Evolutionary conservation across 2,329 filamentous ascomycete species (phyloP).

Genomic region (Epichloe sibirici): DNA sequence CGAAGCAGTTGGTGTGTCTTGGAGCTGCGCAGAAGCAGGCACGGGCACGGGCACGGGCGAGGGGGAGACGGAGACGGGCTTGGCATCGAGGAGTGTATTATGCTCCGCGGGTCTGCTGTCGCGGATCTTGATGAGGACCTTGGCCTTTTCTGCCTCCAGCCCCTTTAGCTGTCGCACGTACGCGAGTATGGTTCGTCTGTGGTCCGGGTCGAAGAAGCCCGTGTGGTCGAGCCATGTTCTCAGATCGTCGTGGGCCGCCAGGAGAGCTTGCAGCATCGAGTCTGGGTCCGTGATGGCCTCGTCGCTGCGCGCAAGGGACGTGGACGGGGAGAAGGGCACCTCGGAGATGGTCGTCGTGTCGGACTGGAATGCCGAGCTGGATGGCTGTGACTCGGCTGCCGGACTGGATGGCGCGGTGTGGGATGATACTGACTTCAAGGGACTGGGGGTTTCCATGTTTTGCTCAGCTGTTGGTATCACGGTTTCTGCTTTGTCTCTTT

Average conservation of each 20-base stretch:
- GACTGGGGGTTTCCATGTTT: background rate
- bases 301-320: background rate
- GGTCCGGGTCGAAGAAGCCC: conserved; percentile 11
- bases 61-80: background rate
- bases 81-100: background rate
- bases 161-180: conserved; percentile 8
- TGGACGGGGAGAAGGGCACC: background rate
- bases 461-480: background rate
- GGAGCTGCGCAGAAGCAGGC: background rate
- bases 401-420: background rate
- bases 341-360: background rate
- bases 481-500: background rate
- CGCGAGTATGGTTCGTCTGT: conserved; percentile 10
- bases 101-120: background rate
- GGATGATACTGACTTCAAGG: background rate
- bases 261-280: background rate
- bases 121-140: conserved; percentile 11
- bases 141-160: conserved; percentile 12
- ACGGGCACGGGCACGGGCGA: background rate
- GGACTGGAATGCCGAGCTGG: background rate
- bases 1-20: background rate
- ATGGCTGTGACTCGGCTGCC: background rate
- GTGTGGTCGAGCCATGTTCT: conserved; percentile 16
- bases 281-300: background rate
- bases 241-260: conserved; percentile 10